phyloP scores from a whole-genome alignment of 352 stramenopile genomes.

The Phytophthora gonapodyides region DNA sequence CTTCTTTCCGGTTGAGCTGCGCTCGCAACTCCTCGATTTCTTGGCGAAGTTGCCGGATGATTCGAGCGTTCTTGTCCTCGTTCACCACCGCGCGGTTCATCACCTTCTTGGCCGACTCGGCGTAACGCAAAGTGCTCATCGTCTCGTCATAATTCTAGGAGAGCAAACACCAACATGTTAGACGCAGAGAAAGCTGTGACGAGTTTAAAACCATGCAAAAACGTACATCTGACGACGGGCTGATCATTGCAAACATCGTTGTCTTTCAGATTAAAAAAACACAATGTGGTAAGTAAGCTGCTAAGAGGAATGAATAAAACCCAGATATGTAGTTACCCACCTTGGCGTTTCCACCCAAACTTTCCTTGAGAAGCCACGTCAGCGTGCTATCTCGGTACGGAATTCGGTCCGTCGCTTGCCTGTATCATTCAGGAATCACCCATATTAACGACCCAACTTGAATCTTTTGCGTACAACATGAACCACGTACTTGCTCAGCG shows the following conservation, averaged over 20 bases:
- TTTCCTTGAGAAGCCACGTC: slow-evolving; percentile 89
- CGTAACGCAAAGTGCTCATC: slow-evolving; percentile 85
- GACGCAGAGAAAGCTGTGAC: neutral
- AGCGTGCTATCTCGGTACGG: slow-evolving; percentile 88
- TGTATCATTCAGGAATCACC: slow-evolving; percentile 17
- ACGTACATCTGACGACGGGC: slow-evolving; percentile 66
- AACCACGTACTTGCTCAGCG: slow-evolving; percentile 67
- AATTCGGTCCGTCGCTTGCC: slow-evolving; percentile 60
- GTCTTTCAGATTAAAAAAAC: slow-evolving; percentile 44
- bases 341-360: slow-evolving; percentile 82
- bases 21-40: slow-evolving; percentile 64
- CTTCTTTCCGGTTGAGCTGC: slow-evolving; percentile 45
- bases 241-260: slow-evolving; percentile 90
- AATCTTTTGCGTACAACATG: neutral
- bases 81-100: slow-evolving; percentile 85
- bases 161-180: neutral
- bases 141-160: slow-evolving; percentile 82
- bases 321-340: slow-evolving; percentile 17
- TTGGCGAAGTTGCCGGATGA: slow-evolving; percentile 77
- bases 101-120: slow-evolving; percentile 83
- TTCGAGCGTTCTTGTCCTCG: slow-evolving; percentile 79
- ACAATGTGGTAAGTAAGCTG: neutral
- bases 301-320: neutral
- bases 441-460: neutral
- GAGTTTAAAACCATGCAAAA: neutral